Percentiles rank a stretch among this genome's conserved stretches.
These are phyloP conservation scores for Allomyces arbusculus DNA, from an alignment of 192 early-diverging fungal species.

Conservation along the genomic window DNA sequence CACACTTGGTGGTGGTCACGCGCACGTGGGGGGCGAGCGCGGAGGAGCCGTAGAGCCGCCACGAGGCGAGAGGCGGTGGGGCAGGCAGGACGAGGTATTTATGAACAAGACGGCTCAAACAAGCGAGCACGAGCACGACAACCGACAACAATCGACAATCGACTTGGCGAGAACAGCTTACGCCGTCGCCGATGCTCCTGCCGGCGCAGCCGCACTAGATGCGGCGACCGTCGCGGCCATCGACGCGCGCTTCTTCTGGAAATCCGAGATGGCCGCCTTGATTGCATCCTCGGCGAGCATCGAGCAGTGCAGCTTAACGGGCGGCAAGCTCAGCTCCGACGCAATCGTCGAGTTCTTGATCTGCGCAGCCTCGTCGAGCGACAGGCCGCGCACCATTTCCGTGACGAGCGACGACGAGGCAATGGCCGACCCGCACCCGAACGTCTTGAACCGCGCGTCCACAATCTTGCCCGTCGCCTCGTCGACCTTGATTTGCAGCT, in stretches of 20 bases:
- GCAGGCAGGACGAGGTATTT: no score
- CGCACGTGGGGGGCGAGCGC: no score
- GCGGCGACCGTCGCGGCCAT: background rate
- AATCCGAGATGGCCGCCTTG: conserved; percentile 95
- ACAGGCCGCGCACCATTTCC: conserved; percentile 87
- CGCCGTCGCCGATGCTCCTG: background rate
- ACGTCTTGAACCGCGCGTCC: conserved; percentile 97
- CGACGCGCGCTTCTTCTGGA: conserved; percentile 56
- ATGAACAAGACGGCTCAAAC: no score
- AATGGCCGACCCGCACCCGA: conserved; percentile 94
- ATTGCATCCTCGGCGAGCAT: conserved; percentile 99
- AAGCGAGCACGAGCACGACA: background rate
- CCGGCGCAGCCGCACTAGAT: background rate
- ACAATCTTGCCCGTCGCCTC: conserved; percentile 71
- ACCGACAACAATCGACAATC: background rate
- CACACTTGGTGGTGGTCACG: no score
- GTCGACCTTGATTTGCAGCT: conserved; percentile 92
- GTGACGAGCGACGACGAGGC: conserved; percentile 80
- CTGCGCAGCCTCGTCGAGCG: conserved; percentile 65
- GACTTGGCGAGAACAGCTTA: background rate
- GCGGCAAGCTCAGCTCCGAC: conserved; percentile 80
- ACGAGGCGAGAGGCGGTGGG: no score
- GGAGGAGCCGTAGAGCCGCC: no score
- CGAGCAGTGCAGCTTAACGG: conserved; percentile 95
- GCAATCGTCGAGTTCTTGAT: conserved; percentile 97